Evolutionary conservation across 78 protist species (phyloP).

Genomic region (Emiliania huxleyi): DNA sequence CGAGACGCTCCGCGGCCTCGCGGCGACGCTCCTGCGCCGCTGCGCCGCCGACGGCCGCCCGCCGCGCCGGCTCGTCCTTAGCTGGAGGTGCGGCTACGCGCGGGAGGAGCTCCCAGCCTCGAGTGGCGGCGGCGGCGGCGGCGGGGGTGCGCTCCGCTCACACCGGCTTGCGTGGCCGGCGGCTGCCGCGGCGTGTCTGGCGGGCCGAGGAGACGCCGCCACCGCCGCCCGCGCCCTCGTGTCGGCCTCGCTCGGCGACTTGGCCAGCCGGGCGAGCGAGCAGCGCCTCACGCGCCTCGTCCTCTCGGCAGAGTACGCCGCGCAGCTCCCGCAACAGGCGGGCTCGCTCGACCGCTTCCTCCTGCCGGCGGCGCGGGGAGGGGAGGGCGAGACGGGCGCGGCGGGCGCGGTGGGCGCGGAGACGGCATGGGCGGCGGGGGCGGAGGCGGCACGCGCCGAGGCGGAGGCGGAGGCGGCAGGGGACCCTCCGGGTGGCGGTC

Average conservation of each 20-base stretch:
- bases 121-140: not conserved
- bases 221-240: not conserved
- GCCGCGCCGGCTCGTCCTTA: not conserved
- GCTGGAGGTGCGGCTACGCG: not conserved
- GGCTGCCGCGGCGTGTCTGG: not conserved
- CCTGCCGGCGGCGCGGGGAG: not conserved
- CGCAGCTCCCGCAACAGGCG: not conserved
- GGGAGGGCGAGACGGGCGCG: not conserved
- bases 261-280: no score
- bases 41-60: not conserved
- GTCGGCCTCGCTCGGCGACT: not conserved
- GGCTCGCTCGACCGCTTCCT: not conserved
- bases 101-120: no score
- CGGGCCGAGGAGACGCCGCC: not conserved
- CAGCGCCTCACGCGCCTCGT: not conserved
- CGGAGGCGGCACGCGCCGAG: not conserved
- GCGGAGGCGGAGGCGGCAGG: not conserved
- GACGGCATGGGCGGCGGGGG: not conserved
- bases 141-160: not conserved
- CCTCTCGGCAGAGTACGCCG: not conserved
- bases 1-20: not conserved
- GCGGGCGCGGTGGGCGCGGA: not conserved
- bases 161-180: not conserved
- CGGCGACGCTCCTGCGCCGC: not conserved
- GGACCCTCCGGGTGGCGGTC: not conserved